Evolutionary conservation across 176 grass and related monocot species (phyloP), one percentile per base, ranked within the genome.

Genomic region (Poa annua): DNA sequence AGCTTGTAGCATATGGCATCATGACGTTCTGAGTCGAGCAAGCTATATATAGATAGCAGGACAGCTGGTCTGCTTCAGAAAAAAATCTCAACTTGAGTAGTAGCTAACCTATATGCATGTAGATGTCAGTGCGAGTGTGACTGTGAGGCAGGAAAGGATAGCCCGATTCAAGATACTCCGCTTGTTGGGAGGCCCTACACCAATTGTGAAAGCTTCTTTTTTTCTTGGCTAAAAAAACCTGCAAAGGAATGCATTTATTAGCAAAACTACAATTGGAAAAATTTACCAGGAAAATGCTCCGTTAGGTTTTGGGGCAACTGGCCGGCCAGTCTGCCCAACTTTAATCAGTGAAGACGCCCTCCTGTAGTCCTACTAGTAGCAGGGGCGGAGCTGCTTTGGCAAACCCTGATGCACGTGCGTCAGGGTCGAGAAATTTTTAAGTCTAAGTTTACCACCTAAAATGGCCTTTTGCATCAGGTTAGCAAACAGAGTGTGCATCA

Each of bases 111-210:
- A 72, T 48, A 16, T 48, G 1, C 6, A 72, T 25, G 42, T 72
- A 72, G 69, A 42, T 19, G 70, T 73, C 44, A 32, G 70, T 32
- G 44, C 19, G 70, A 73, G 3, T 50, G 70, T 73, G 24, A 73
- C 70, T 73, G 8, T 73, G 70, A 9, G 7, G 44, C 70, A 73
- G 24, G 44, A 73, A 50, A 50, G 44, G 41, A 71, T 48, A 26
- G 68, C 41, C 21, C 15, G 12, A 22, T 45, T 12, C 44, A 3
- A 49, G 42, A 72, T 25, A 26, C 64, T 36, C 33, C 33, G 2
- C 7, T 36, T 0, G 62, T 11, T 66, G 32, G 25, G 64, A 66
- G 63, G 64, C 64, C 33, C 64, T 29, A 17, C 14, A 42, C 69
- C 22, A 73, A 49, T 1, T 73, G 8, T 9, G 39, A 0, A 71